A percentile compares a stretch with the other conserved stretches of the same genome.
Evolutionary conservation across 2,329 filamentous ascomycete species (phyloP).

Genomic region (Cordyceps pruinosa): DNA sequence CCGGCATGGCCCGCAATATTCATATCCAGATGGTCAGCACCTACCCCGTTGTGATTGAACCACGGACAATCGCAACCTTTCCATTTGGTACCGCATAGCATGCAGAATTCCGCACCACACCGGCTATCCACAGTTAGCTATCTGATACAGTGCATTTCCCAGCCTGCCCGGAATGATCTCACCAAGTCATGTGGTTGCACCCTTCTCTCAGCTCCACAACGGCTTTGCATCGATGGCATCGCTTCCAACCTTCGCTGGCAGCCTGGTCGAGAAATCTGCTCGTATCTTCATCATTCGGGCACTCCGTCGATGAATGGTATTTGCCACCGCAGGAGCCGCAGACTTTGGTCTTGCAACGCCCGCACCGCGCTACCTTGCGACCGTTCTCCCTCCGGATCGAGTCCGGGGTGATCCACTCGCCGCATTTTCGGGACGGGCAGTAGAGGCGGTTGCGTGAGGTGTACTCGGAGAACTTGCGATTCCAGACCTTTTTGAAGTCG

Average conservation of each 20-base stretch:
- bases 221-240: slow-evolving; percentile 65
- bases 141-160: neutral
- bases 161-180: slow-evolving; percentile 27
- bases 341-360: slow-evolving; percentile 64
- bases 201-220: slow-evolving; percentile 76
- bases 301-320: slow-evolving; percentile 64
- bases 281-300: slow-evolving; percentile 64
- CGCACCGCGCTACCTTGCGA: slow-evolving; percentile 63
- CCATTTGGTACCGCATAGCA: slow-evolving; percentile 77
- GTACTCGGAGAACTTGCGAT: slow-evolving; percentile 71
- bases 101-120: slow-evolving; percentile 80
- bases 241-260: slow-evolving; percentile 63
- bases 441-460: slow-evolving; percentile 69
- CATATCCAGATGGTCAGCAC: slow-evolving; percentile 49
- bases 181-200: slow-evolving; percentile 86
- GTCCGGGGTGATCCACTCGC: slow-evolving; percentile 70
- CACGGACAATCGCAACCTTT: slow-evolving; percentile 76
- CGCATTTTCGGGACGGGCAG: slow-evolving; percentile 66
- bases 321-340: slow-evolving; percentile 67
- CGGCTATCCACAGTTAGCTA: slow-evolving; percentile 41
- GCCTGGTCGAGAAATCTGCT: slow-evolving; percentile 57
- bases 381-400: slow-evolving; percentile 54
- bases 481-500: slow-evolving; percentile 73
- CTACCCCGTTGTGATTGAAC: slow-evolving; percentile 58
- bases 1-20: slow-evolving; percentile 34